A percentile compares a stretch with the other conserved stretches of the same genome.
These are phyloP conservation scores for Raddia guianensis DNA, from an alignment of 176 grass and related monocot species.

Conservation along the genomic window DNA sequence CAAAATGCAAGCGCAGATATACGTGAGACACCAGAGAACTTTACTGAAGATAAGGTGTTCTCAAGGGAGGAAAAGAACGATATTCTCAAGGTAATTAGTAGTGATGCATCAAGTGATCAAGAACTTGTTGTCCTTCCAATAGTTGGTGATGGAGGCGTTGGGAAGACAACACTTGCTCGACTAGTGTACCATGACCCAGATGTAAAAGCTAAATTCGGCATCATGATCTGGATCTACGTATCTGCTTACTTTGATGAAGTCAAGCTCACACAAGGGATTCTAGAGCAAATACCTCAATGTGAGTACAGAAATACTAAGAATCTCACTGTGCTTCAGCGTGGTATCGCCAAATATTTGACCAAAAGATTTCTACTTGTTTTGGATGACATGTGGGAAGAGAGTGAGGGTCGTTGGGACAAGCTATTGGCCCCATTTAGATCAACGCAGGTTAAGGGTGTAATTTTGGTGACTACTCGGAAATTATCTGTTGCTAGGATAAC, in stretches of 20 bases:
- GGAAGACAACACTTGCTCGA: slow-evolving; percentile 56
- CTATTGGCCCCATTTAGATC: slow-evolving; percentile 57
- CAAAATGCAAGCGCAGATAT: neutral
- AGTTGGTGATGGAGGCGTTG: slow-evolving; percentile 46
- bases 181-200: slow-evolving; percentile 38
- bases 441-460: slow-evolving; percentile 23
- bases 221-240: slow-evolving; percentile 51
- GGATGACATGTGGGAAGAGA: slow-evolving; percentile 67
- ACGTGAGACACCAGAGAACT: neutral
- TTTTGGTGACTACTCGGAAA: slow-evolving; percentile 57
- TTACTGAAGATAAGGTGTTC: slow-evolving; percentile 1
- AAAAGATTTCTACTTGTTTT: slow-evolving; percentile 55
- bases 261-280: slow-evolving; percentile 42
- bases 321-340: slow-evolving; percentile 34
- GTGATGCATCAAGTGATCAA: neutral
- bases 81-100: neutral
- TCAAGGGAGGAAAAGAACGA: slow-evolving; percentile 17
- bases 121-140: slow-evolving; percentile 25
- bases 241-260: slow-evolving; percentile 51
- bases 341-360: slow-evolving; percentile 38
- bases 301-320: neutral
- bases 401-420: slow-evolving; percentile 47
- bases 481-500: slow-evolving; percentile 34
- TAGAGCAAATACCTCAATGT: slow-evolving; percentile 15
- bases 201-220: slow-evolving; percentile 8